phyloP scores from a whole-genome alignment of 345 rosid genomes.

The Microcos paniculata region DNA sequence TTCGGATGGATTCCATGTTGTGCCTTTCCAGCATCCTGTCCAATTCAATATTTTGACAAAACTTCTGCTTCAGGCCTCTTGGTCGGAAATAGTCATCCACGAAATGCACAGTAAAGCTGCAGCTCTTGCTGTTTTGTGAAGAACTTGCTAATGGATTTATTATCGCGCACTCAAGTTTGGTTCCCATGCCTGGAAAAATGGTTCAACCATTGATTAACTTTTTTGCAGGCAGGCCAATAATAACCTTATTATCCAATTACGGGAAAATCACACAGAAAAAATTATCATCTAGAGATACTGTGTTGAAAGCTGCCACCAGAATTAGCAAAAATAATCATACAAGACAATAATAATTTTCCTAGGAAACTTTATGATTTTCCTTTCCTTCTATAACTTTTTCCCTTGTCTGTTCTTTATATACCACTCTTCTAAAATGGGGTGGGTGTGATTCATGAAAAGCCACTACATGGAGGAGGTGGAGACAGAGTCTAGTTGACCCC shows the following conservation, averaged over 20 bases:
- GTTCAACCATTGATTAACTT: constrained; percentile 18
- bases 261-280: not conserved
- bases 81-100: constrained; percentile 47
- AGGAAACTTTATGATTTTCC: not conserved
- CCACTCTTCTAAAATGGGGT: constrained; percentile 19
- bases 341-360: not conserved
- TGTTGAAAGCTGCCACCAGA: not conserved
- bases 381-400: not conserved
- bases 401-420: not conserved
- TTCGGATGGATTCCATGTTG: constrained; percentile 54
- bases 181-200: constrained; percentile 76
- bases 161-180: constrained; percentile 43
- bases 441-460: constrained; percentile 32
- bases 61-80: constrained; percentile 23
- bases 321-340: not conserved
- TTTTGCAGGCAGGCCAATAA: not conserved
- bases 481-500: constrained; percentile 32
- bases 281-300: not conserved
- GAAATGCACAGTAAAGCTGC: constrained; percentile 28
- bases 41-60: constrained; percentile 11
- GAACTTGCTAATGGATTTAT: constrained; percentile 38
- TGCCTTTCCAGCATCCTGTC: constrained; percentile 42
- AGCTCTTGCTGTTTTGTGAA: constrained; percentile 26
- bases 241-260: not conserved
- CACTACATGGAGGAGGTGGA: constrained; percentile 30